These are phyloP conservation scores for Tinospora cordifolia DNA, from an alignment of 164 flowering plant species.

Conservation along the genomic window DNA sequence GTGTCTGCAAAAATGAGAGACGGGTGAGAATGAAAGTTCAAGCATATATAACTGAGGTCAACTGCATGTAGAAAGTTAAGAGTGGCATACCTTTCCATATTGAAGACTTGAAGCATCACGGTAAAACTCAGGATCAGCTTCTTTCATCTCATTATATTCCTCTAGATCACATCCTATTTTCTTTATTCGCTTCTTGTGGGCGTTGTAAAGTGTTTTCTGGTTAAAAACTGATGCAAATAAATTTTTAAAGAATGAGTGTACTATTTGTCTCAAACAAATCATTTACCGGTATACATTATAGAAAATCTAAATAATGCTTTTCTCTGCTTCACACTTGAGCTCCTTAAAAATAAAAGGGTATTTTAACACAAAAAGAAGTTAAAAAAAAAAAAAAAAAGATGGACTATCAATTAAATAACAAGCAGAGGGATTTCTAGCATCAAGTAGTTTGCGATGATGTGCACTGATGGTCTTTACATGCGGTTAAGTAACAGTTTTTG, in stretches of 20 bases:
- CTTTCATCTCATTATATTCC: constrained; percentile 79
- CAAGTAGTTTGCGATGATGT: background rate
- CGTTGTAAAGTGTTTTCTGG: constrained; percentile 82
- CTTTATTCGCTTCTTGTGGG: constrained; percentile 90
- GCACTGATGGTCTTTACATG: background rate
- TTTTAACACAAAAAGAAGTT: background rate
- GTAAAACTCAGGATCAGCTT: constrained; percentile 93
- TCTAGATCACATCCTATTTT: constrained; percentile 65
- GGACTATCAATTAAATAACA: background rate
- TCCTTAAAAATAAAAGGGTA: background rate
- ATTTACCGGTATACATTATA: background rate
- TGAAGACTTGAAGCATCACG: constrained; percentile 97
- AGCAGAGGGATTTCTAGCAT: background rate
- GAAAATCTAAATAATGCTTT: background rate
- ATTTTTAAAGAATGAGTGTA: too few relatives aligned
- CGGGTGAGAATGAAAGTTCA: background rate
- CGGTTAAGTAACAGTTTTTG: background rate
- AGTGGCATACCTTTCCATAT: constrained; percentile 69
- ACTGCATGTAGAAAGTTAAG: background rate
- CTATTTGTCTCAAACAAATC: constrained; percentile 10
- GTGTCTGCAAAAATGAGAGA: constrained; percentile 40
- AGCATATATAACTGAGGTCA: background rate
- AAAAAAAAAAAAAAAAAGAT: background rate
- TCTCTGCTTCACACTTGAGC: background rate
- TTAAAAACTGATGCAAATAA: constrained; percentile 62